phyloP scores from a whole-genome alignment of 805 yeast species.

The Candida orba region DNA sequence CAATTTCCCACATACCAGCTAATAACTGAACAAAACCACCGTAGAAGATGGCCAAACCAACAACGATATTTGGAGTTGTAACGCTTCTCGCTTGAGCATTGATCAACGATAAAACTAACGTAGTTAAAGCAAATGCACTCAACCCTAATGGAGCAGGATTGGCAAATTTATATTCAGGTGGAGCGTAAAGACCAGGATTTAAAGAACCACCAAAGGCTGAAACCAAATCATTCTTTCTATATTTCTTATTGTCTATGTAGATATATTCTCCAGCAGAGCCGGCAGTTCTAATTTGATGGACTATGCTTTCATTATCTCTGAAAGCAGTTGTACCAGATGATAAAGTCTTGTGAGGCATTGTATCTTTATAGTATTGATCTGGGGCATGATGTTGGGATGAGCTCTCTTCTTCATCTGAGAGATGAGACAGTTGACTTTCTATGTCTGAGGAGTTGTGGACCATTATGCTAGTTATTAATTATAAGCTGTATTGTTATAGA shows the following conservation, averaged over 20 bases:
- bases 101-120: constrained; percentile 49
- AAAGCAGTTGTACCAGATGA: background rate
- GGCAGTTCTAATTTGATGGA: constrained; percentile 19
- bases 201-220: constrained; percentile 68
- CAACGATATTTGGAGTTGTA: constrained; percentile 44
- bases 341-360: background rate
- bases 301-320: background rate
- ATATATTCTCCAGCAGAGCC: constrained; percentile 21
- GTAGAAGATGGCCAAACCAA: constrained; percentile 55
- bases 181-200: constrained; percentile 46
- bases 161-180: constrained; percentile 45
- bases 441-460: background rate
- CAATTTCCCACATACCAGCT: constrained; percentile 66
- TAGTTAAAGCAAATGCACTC: constrained; percentile 54
- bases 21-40: constrained; percentile 55
- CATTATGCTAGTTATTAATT: too few species aligned
- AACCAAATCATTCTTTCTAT: constrained; percentile 39
- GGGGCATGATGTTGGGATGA: constrained; percentile 3
- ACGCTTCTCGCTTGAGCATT: constrained; percentile 55
- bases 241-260: constrained; percentile 22
- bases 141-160: constrained; percentile 64
- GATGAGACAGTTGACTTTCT: constrained; percentile 12
- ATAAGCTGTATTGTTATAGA: too few species aligned
- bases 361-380: constrained; percentile 3
- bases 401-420: constrained; percentile 11